A percentile compares a stretch with the other conserved stretches of the same genome.
These are phyloP conservation scores for Silene conica DNA, from an alignment of 148 eudicot species.

Conservation along the genomic window DNA sequence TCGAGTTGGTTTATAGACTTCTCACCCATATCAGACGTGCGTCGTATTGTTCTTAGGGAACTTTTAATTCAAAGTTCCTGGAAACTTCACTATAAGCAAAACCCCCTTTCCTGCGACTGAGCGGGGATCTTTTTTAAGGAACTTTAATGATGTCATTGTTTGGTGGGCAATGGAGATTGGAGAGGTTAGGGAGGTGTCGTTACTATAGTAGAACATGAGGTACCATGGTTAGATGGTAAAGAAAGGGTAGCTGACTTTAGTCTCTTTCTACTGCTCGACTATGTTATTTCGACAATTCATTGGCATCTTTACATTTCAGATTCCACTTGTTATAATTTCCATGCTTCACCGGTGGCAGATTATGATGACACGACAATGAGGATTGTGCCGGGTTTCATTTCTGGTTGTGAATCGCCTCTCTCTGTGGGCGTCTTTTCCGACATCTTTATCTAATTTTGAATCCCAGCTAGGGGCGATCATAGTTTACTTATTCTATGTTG, in stretches of 20 bases:
- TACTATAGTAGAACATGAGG: too few species aligned
- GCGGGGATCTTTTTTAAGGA: too few species aligned
- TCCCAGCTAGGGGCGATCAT: not conserved
- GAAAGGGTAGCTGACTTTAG: not conserved
- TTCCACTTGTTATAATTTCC: not conserved
- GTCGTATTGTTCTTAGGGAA: too few species aligned
- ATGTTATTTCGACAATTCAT: not conserved
- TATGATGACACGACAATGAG: not conserved
- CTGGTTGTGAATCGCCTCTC: not conserved
- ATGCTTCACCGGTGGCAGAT: slow-evolving; percentile 2
- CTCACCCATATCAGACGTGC: too few species aligned
- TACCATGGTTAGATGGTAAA: too few species aligned
- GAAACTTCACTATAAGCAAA: too few species aligned
- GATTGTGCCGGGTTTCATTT: not conserved
- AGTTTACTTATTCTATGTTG: not conserved
- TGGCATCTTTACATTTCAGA: not conserved
- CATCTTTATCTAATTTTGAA: not conserved
- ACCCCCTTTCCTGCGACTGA: too few species aligned
- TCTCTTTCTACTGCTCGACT: not conserved
- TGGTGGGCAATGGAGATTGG: too few species aligned
- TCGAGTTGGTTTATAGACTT: too few species aligned
- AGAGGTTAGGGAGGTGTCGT: too few species aligned
- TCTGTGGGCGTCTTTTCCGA: not conserved
- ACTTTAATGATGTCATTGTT: too few species aligned
- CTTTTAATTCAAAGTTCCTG: too few species aligned